These are phyloP conservation scores for Torulaspora pretoriensis DNA, from an alignment of 1,139 yeast species.

Conservation along the genomic window DNA sequence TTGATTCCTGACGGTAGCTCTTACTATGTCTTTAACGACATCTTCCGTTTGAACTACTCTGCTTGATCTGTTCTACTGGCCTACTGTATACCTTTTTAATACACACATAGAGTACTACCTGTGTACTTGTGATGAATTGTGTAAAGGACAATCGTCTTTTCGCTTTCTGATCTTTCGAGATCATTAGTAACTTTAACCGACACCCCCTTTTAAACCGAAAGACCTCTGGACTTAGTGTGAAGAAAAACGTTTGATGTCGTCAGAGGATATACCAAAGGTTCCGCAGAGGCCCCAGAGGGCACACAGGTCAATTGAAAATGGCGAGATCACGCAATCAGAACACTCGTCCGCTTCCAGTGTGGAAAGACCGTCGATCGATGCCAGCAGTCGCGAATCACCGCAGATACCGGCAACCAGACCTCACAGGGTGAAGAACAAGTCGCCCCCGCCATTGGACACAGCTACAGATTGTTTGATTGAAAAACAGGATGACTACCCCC, in stretches of 20 bases:
- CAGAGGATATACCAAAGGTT: conserved; percentile 18
- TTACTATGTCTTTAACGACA: conserved; percentile 92
- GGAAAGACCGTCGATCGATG: background rate
- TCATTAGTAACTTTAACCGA: background rate
- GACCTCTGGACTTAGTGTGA: background rate
- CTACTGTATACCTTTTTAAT: conserved; percentile 4
- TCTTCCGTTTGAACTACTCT: conserved; percentile 84
- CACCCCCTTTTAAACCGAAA: background rate
- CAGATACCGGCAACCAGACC: conserved; percentile 9
- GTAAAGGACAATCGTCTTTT: background rate
- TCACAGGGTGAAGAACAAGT: conserved; percentile 4
- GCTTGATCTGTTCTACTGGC: conserved; percentile 25
- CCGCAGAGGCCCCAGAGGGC: conserved; percentile 23
- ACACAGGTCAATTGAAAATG: conserved; percentile 3
- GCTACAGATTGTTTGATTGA: conserved; percentile 12
- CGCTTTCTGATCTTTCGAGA: background rate
- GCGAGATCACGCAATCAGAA: background rate
- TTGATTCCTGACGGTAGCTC: conserved; percentile 88
- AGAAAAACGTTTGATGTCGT: conserved; percentile 7
- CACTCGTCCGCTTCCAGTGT: background rate
- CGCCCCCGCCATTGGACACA: conserved; percentile 18
- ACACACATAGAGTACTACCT: conserved; percentile 1
- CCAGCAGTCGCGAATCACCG: background rate
- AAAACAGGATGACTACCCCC: background rate
- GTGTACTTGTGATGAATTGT: conserved; percentile 2